Evolutionary conservation across 768 basidiomycete genomes (phyloP).

Genomic region (Ramaria rubella): DNA sequence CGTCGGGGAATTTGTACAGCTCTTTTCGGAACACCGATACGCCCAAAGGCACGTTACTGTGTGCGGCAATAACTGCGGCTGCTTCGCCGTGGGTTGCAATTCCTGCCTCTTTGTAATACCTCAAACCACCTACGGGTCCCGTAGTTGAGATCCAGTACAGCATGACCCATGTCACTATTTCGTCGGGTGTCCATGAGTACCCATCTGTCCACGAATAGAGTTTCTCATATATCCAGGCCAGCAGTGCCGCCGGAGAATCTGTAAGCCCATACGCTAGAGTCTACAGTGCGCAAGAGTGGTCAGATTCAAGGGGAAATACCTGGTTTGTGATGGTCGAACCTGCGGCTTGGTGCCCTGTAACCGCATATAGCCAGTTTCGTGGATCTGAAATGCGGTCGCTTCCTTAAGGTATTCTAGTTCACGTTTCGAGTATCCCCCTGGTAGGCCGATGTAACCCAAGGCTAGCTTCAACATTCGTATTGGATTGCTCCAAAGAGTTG

Average conservation of each 20-base stretch:
- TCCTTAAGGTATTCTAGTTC: constrained; percentile 1
- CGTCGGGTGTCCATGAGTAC: constrained; percentile 54
- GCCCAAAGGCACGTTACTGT: constrained; percentile 25
- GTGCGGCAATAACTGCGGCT: background rate
- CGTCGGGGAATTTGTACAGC: background rate
- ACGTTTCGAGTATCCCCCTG: background rate
- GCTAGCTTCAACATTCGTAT: constrained; percentile 8
- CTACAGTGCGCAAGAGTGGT: constrained; percentile 41
- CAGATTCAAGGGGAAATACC: constrained; percentile 26
- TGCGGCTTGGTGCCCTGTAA: constrained; percentile 5
- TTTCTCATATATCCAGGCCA: constrained; percentile 42
- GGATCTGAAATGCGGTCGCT: background rate
- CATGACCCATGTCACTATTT: constrained; percentile 57
- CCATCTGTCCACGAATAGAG: constrained; percentile 39
- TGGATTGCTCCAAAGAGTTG: background rate
- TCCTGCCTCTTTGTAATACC: constrained; percentile 3
- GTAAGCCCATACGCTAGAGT: constrained; percentile 48
- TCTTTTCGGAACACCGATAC: constrained; percentile 36
- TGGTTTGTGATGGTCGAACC: background rate
- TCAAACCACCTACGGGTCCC: constrained; percentile 43
- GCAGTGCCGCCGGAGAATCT: constrained; percentile 50
- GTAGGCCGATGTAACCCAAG: background rate
- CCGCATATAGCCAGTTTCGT: background rate
- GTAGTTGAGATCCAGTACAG: constrained; percentile 53
- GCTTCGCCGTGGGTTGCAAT: background rate